Evolutionary conservation across 1,284 basidiomycete genomes (phyloP), one percentile per base, ranked within the genome.

Genomic region (Tremellales sp.): DNA sequence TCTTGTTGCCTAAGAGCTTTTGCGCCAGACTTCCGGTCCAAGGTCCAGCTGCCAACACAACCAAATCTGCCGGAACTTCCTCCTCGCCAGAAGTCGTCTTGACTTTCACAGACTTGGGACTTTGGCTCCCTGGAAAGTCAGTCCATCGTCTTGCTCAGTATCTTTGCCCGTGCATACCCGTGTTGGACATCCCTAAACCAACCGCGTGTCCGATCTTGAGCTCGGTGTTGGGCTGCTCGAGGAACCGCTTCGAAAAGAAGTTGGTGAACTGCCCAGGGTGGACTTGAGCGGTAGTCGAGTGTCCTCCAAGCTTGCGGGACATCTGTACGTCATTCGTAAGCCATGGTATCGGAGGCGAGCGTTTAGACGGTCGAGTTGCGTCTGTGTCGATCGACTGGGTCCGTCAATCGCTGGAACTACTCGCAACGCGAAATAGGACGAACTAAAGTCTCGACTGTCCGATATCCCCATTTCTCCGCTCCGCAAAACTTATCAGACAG

Each of bases 21-120:
- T 65, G 56, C 35, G 81, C 75, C 7, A 84, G 74, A 40, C 67
- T 64, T 0, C 88, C 81, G 0, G 89, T 89, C 92, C 92, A 97
- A 1, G 89, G 87, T 12, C 91, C 91, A 11, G 87, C 86, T 25
- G 85, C 81, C 46, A 96, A 70, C 27, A 94, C 77, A 45, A 93
- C 65, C 19, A 74, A 71, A 62, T 74, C 79, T 3, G 65, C 66
- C 52, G 67, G 67, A 44, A 80, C 51, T 37, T 74, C 50, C 39
- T 78, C 74, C 23, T 58, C 58, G 12, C 55, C 54, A 21, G 51
- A 33, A 6, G 46, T 13, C 15, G 31, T 17, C 44, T 26, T 54
- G 22, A 56, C 49, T 48, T 31, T 31, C 10, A 31, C 29, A 15
- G 10, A 8, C 3, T 79, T 43, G 37, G 11, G 22, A 26, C 27